Base-by-base conservation (phyloP, 371 early-diverging fungal genomes). In the Mucor saturninus region DNA sequence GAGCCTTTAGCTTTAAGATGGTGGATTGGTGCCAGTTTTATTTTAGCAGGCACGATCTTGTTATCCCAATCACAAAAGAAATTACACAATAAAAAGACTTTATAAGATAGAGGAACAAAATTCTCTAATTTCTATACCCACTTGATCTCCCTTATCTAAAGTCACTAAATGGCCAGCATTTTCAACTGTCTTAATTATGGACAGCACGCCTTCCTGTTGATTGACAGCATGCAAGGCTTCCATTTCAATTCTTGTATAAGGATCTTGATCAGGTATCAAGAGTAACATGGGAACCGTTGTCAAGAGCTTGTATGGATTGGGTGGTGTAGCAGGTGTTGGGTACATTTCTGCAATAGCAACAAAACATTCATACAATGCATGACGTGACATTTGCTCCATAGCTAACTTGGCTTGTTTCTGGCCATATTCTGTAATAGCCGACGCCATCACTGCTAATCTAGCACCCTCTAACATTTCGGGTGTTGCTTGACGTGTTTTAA, bases 11-110 rank as follows among this genome's bases (percentile, higher is more conserved):
- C 86, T 6, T 42, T 89, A 54, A 83, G 84, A 64, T 92, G 92
- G 92, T 91, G 92, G 91, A 74, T 80, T 43, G 92, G 92, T 5
- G 91, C 91, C 0, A 84, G 87, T 61, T 71, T 92, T 53, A 92
- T 92, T 49, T 80, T 87, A 31, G 49, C 79, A 21, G 89, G 89
- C 6, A 85, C 86, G 1, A 75, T 88, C 14, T 65, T 88, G 38
- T 68, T 86, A 28, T 78, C 78, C 26, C 68, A 73, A 38, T 59
- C 74, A 14, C 74, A 77, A 68, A 72, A 68, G 40, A 67, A 60
- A 54, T 29, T 39, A 52, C 32, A 58, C 37, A 58, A 72, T 29
- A 39, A 59, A 30, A 31, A 39, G 37, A 15, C 31, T 7, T n/a
- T 31, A 51, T 46, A 54, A 59, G 35, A 37, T 31, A 35, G 21